Evolutionary conservation across 768 basidiomycete species (phyloP), one percentile per base, ranked within the genome.

Genomic region (Lactarius vividus): DNA sequence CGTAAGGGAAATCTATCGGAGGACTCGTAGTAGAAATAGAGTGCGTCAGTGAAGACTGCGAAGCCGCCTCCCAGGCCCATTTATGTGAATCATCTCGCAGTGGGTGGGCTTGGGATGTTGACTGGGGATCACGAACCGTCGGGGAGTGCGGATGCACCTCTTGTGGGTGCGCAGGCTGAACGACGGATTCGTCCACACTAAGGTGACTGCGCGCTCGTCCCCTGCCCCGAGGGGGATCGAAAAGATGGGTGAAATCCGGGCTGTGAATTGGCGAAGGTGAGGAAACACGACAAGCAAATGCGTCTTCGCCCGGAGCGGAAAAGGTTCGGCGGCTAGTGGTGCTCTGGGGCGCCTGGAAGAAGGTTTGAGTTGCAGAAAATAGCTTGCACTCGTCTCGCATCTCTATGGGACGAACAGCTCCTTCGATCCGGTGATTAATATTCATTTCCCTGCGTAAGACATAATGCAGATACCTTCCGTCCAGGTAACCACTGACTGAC

Each of bases 331-430:
- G 84, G 72, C 67, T 79, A 72, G 56, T 78, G 71, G 69, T 62
- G 29, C 81, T 75, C 26, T 75, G 69, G 5, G 76, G 67, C 0
- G 91, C 90, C 57, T 82, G 81, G 75, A 95, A 97, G 75, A 91
- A 88, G 6, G 85, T 83, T 31, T 84, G 84, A 0, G 84, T 84
- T 13, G 88, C 84, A 42, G 87, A 87, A 72, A 91, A 88, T 29
- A 95, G 79, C 23, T 80, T 79, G 72, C 89, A 88, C 67, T 92
- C 88, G 73, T 98, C 96, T 92, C 61, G 88, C 76, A 33, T 90
- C 52, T 59, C 57, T 28, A 35, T 8, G 8, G 29, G 49, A 44
- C 57, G 33, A 29, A 35, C 18, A 83, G 13, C 88, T 84, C 64
- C 92, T 93, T 60, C 89, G 4, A 15, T 93, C 59, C 89, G 4